These are phyloP conservation scores for Ganoderma lucidum DNA, from an alignment of 1,284 basidiomycete species.

Conservation along the genomic window DNA sequence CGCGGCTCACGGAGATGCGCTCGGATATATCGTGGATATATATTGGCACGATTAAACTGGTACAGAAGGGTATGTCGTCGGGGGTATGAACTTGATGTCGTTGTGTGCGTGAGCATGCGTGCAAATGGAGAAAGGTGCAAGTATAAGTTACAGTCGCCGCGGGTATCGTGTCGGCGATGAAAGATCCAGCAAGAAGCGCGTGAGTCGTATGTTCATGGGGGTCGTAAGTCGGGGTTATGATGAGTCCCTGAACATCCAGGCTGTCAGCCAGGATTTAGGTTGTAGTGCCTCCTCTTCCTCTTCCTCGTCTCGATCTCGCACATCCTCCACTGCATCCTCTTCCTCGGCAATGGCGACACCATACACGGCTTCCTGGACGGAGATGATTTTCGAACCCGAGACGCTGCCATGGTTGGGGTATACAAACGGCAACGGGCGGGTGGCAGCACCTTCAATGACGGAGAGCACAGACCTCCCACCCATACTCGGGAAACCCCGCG, in stretches of 20 bases:
- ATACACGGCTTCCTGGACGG: slow-evolving; percentile 66
- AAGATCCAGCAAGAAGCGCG: slow-evolving; percentile 15
- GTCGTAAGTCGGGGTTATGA: slow-evolving; percentile 26
- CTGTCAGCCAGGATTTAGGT: slow-evolving; percentile 63
- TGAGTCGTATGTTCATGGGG: slow-evolving; percentile 24
- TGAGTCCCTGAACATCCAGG: slow-evolving; percentile 64
- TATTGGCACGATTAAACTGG: slow-evolving; percentile 33
- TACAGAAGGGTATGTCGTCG: slow-evolving; percentile 32
- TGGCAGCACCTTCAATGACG: slow-evolving; percentile 44
- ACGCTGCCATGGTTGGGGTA: slow-evolving; percentile 11
- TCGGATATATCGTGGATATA: slow-evolving; percentile 41
- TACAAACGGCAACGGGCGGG: slow-evolving; percentile 6
- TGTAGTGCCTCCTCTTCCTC: slow-evolving; percentile 55
- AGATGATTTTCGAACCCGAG: slow-evolving; percentile 38
- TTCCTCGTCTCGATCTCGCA: slow-evolving; percentile 58
- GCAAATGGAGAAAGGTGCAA: slow-evolving; percentile 22
- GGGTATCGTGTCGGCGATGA: slow-evolving; percentile 1
- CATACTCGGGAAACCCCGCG: slow-evolving; percentile 39
- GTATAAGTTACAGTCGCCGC: slow-evolving; percentile 31
- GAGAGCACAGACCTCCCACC: slow-evolving; percentile 47
- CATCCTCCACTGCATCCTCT: slow-evolving; percentile 58
- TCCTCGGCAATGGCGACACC: slow-evolving; percentile 75
- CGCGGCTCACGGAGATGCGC: slow-evolving; percentile 24
- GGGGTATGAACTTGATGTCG: slow-evolving; percentile 30
- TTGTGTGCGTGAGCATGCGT: slow-evolving; percentile 10